Conservation (phyloP, 2,329 filamentous ascomycete species). For the Teratosphaeria epicoccoides region DNA sequence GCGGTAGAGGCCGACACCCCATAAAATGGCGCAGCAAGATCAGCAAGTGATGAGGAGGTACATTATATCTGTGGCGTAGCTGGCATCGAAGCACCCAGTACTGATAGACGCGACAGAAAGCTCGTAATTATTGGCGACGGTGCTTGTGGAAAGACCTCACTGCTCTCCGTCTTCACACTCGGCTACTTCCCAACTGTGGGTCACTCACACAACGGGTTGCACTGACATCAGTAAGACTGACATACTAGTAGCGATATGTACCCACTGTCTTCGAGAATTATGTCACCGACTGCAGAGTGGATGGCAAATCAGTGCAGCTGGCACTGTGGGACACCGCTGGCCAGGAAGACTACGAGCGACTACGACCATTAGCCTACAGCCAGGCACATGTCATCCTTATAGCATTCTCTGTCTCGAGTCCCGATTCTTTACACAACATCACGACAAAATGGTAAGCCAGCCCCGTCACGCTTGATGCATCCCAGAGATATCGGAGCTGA, state of each 20-base stretch:
- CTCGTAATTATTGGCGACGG: slow-evolving; percentile 94
- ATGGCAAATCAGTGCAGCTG: slow-evolving; percentile 96
- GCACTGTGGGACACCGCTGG: slow-evolving; percentile 99
- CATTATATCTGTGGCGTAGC: slow-evolving; percentile 1
- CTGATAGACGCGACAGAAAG: slow-evolving; percentile 51
- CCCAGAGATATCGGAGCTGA: background rate
- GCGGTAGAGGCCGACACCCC: background rate
- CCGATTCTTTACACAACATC: slow-evolving; percentile 94
- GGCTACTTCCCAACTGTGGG: slow-evolving; percentile 95
- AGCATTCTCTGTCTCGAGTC: slow-evolving; percentile 88
- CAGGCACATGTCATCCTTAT: slow-evolving; percentile 97
- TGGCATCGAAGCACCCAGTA: slow-evolving; percentile 1
- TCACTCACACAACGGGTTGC: slow-evolving; percentile 18
- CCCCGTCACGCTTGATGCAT: background rate
- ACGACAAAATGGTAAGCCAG: slow-evolving; percentile 86
- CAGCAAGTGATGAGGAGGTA: slow-evolving; percentile 31
- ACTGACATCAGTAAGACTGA: background rate
- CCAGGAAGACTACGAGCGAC: slow-evolving; percentile 94
- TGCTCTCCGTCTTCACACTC: slow-evolving; percentile 93
- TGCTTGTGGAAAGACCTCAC: slow-evolving; percentile 95
- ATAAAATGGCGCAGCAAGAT: slow-evolving; percentile 27
- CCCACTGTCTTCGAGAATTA: slow-evolving; percentile 99
- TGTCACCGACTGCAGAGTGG: slow-evolving; percentile 95
- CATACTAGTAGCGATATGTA: slow-evolving; percentile 38
- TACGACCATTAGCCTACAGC: slow-evolving; percentile 88